phyloP scores from a whole-genome alignment of 2,329 filamentous ascomycete genomes.

The Neoarthrinium moseri region DNA sequence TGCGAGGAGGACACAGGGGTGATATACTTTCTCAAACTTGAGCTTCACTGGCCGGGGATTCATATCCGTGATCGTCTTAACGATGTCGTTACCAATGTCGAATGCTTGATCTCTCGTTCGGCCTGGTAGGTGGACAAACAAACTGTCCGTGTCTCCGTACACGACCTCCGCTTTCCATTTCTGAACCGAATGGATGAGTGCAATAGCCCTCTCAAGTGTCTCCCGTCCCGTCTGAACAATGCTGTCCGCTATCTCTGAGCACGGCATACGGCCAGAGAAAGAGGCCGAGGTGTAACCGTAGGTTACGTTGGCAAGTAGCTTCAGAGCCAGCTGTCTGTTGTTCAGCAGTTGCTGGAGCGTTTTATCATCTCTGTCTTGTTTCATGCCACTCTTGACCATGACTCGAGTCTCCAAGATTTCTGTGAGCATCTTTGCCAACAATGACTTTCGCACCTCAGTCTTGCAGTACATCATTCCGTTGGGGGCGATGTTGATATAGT shows the following conservation, averaged over 20 bases:
- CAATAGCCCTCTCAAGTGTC: conserved; percentile 90
- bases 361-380: conserved; percentile 84
- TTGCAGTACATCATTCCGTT: conserved; percentile 97
- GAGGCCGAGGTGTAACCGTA: conserved; percentile 97
- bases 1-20: conserved; percentile 87
- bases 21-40: conserved; percentile 98
- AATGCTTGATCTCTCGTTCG: conserved; percentile 88
- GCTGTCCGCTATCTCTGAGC: conserved; percentile 94
- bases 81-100: conserved; percentile 88
- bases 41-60: conserved; percentile 92
- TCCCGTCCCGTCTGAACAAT: conserved; percentile 96
- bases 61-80: conserved; percentile 79
- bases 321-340: conserved; percentile 89
- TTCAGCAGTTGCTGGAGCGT: conserved; percentile 83
- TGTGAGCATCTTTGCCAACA: conserved; percentile 93
- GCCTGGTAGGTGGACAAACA: conserved; percentile 88
- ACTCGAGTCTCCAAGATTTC: conserved; percentile 95
- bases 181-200: conserved; percentile 82
- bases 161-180: conserved; percentile 95
- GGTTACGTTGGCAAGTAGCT: conserved; percentile 97
- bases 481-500: conserved; percentile 87
- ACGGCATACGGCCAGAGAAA: conserved; percentile 96
- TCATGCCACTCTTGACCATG: conserved; percentile 98
- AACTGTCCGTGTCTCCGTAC: conserved; percentile 94
- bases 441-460: conserved; percentile 78